Base-by-base conservation (phyloP, 2,329 filamentous ascomycete species). In the Aspergillus fructus region DNA sequence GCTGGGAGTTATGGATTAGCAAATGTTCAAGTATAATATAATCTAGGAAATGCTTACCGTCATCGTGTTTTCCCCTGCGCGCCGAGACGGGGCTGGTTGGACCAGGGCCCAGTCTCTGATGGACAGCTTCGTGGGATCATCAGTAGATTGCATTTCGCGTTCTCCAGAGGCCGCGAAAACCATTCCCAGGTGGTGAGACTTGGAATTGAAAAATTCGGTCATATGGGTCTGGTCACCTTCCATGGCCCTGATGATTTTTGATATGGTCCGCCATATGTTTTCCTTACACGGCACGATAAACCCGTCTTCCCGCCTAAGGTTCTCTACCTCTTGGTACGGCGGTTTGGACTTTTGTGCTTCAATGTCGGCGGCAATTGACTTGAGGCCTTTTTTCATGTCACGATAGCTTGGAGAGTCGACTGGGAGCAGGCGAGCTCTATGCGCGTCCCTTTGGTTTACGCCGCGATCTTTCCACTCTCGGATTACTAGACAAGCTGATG, bases 71-170 rank as follows among this genome's bases (percentile, higher is more conserved):
- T 11, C 19, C 6, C 24, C 41, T 13, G 41, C 17, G 9, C 24
- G 5, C 15, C 50, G 40, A 12, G 24, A 17, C 1, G 5, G n/a
- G 8, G n/a, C 3, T 6, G 19, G 34, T 4, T 24, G 37, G 17
- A 53, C 3, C 5, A 53, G 24, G 7, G 50, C 50, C 50, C 50
- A 53, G 27, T 53, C 50, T 5, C 40, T 37, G 11, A 46, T 53
- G 4, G 50, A 53, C 7, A 53, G 27, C 24, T 46, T n/a, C 13
- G 7, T 37, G 3, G 40, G 27, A 24, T 45, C 19, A 15, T 17
- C 13, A 15, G 40, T 53, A 12, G 50, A 37, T 9, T 13, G 23
- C 11, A 21, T 24, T 12, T 45, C 40, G 8, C 40, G 40, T 3
- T 37, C 15, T 17, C 50, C 41, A 15, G 50, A 53, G 13, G 50